Base-by-base conservation (phyloP, 2,329 filamentous ascomycete species). In the Botrytis elliptica region DNA sequence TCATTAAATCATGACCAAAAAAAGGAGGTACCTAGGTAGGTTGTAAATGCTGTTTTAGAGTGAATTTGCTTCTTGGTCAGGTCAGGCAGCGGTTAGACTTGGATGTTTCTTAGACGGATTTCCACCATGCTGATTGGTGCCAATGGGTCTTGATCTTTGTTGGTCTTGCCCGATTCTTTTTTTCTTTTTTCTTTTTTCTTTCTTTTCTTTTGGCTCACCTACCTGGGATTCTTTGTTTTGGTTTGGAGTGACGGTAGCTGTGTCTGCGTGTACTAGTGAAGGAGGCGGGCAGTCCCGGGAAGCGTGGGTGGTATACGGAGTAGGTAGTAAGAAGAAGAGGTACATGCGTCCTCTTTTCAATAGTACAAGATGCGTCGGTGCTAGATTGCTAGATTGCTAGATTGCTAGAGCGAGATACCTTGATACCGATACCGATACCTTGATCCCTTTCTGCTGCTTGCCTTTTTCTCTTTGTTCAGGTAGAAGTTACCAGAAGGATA, bases 61-160 rank as follows among this genome's bases (percentile, higher is more conserved):
- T 29, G 66, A 57, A 36, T 55, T 36, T 64, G 40, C 55, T 65
- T 64, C 59, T 63, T 64, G n/a, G 25, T 29, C n/a, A 57, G 52
- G n/a, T 52, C 46, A 65, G 44, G 59, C 36, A 71, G 69, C 25
- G 70, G 60, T 57, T 71, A 65, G 70, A 64, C 44, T 55, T 65
- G 69, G n/a, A 57, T 71, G 70, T 42, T 65, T 65, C 33, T 25
- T 25, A 6, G 46, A 65, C 25, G 33, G 46, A 46, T 52, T 36
- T 52, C 9, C 12, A 63, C n/a, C 7, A 65, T 65, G 16, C 46
- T 71, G 44, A 71, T 71, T 71, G 70, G 70, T 5, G 20, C 18
- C 42, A 22, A 36, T 38, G 38, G n/a, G 57, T 49, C 18, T 38
- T n/a, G 22, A 49, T 71, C 70, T 71, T 65, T 71, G 70, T 71